phyloP scores from a whole-genome alignment of 2,329 filamentous ascomycete genomes.

The Fusarium floridanum region DNA sequence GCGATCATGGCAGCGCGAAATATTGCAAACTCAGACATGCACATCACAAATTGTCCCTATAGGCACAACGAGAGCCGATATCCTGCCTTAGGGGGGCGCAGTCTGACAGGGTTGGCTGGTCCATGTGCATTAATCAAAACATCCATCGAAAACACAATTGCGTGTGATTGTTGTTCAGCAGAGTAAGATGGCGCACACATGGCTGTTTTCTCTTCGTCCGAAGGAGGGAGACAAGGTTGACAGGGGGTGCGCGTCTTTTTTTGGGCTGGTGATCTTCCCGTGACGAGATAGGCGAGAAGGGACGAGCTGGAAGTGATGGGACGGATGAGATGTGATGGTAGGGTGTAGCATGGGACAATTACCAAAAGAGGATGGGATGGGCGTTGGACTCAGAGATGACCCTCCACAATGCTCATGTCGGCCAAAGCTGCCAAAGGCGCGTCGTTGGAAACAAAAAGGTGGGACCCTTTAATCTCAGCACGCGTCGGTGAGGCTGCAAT shows the following conservation, averaged over 20 bases:
- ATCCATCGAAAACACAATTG: slow-evolving; percentile 1
- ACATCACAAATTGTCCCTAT: background rate
- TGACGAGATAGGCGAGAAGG: slow-evolving; percentile 45
- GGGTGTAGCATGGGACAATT: slow-evolving; percentile 7
- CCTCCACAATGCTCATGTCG: slow-evolving; percentile 11
- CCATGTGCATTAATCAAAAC: slow-evolving; percentile 14
- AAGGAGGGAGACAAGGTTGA: slow-evolving; percentile 25
- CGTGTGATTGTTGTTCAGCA: slow-evolving; percentile 3
- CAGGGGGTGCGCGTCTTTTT: slow-evolving; percentile 36
- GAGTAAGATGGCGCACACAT: slow-evolving; percentile 8
- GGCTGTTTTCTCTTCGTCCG: slow-evolving; percentile 11
- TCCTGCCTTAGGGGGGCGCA: slow-evolving; percentile 26
- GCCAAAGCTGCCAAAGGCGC: slow-evolving; percentile 21
- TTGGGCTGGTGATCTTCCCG: slow-evolving; percentile 45
- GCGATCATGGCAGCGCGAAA: slow-evolving; percentile 1
- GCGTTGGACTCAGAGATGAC: background rate
- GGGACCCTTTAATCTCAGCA: slow-evolving; percentile 42
- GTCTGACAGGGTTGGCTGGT: slow-evolving; percentile 29
- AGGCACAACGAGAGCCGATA: background rate
- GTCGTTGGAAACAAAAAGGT: slow-evolving; percentile 33
- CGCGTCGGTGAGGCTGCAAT: slow-evolving; percentile 42
- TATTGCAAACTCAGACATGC: slow-evolving; percentile 8
- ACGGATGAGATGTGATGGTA: slow-evolving; percentile 13
- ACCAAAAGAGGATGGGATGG: slow-evolving; percentile 9
- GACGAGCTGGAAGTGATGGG: slow-evolving; percentile 25